Evolutionary conservation across 129 eudicot genomes (phyloP), one percentile per base, ranked within the genome.

Genomic region (Pittosporum tobira): DNA sequence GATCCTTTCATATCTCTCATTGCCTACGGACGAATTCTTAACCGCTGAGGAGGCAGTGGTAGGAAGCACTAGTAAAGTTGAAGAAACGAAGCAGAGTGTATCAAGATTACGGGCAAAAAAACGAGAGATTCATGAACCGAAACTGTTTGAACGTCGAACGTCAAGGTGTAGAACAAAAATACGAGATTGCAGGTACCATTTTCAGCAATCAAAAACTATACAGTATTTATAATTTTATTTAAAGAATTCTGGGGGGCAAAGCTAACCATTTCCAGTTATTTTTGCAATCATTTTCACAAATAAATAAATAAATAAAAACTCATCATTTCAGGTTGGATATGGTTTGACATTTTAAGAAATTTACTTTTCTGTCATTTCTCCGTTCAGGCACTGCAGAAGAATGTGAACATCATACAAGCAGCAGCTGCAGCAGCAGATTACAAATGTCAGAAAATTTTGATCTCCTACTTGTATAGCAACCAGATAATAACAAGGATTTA

Each of bases 381-480:
- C 12, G 27, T 47, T 38, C 76, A 76, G 81, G 76, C 76, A 76
- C 53, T 37, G 73, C 70, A 63, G 81, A 28, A 70, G 61, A 76
- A 64, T 70, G 76, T 76, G 73, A 6, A 48, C 16, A 7, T 48
- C 43, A 48, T 34, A 59, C n/a, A 30, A 27, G 13, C 16, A 18
- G 28, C 19, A 21, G 9, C 48, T 21, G 29, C n/a, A 49, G 6
- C 47, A 48, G 20, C n/a, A 24, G 46, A 5, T 18, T 14, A 57
- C 38, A 31, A 31, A 31, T 31, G 38, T 31, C 38, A 31, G 10
- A 31, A 31, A 7, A 5, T 31, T 31, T 31, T 11, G 36, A 3
- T 31, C 38, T 31, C 11, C 38, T 31, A 5, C 9, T 11, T 31
- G 9, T 5, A 3, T 3, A 5, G 9, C 38, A 31, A 11, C 38